Conservation (phyloP, 257 asterid species). For the Solanum tacnaense region DNA sequence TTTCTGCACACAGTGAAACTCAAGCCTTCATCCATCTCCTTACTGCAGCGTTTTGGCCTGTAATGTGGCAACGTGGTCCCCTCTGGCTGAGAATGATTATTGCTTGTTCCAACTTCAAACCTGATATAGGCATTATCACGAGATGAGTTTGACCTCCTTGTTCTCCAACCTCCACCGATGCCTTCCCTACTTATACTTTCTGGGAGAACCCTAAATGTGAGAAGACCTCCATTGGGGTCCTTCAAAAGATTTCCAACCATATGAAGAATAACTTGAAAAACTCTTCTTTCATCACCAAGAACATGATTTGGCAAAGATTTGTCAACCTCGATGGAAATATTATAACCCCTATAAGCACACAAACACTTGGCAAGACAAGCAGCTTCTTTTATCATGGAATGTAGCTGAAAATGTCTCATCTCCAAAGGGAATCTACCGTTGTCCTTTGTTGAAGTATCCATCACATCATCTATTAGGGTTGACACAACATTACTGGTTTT, state of each 20-base stretch:
- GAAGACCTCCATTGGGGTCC: conserved; percentile 46
- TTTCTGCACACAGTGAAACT: conserved; percentile 80
- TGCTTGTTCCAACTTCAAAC: conserved; percentile 56
- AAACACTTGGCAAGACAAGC: conserved; percentile 86
- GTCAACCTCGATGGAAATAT: conserved; percentile 56
- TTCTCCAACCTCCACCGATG: conserved; percentile 55
- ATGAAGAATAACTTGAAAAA: conserved; percentile 78
- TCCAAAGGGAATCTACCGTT: conserved; percentile 58
- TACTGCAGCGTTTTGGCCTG: conserved; percentile 24
- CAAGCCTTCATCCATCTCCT: conserved; percentile 59
- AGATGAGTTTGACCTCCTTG: conserved; percentile 55
- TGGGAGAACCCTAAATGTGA: conserved; percentile 43
- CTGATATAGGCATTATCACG: conserved; percentile 47
- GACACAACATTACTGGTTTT: conserved; percentile 71
- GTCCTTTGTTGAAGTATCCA: conserved; percentile 67
- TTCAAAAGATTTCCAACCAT: conserved; percentile 73
- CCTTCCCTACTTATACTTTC: conserved; percentile 18
- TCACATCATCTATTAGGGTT: conserved; percentile 61
- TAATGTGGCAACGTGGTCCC: conserved; percentile 1
- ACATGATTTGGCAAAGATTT: conserved; percentile 66
- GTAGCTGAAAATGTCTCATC: conserved; percentile 55
- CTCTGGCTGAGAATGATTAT: conserved; percentile 19
- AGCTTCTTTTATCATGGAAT: conserved; percentile 65
- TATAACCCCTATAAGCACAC: conserved; percentile 49
- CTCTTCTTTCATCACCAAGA: conserved; percentile 82